phyloP scores from a whole-genome alignment of 441 rosid species.

The Macaranga tanarius region DNA sequence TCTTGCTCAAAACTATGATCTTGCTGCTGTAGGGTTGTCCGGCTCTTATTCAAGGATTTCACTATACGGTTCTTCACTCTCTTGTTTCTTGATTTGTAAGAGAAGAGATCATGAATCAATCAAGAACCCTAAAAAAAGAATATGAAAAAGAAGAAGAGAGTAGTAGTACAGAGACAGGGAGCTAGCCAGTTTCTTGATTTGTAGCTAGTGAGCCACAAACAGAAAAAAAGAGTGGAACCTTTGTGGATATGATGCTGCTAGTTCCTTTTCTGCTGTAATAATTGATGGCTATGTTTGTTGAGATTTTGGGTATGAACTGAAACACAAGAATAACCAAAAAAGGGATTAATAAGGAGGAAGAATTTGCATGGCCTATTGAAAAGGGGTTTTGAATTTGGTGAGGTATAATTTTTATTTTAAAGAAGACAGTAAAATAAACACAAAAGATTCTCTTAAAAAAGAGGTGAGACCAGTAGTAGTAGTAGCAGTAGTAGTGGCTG shows the following conservation, averaged over 20 bases:
- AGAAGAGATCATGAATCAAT: neutral
- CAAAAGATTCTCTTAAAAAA: neutral
- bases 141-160: neutral
- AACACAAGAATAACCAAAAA: neutral
- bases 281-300: neutral
- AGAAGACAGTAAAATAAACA: neutral
- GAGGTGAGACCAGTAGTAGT: no score
- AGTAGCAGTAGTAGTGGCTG: neutral
- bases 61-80: neutral
- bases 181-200: neutral
- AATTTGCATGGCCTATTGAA: slow-evolving; percentile 31
- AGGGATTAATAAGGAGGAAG: slow-evolving; percentile 15
- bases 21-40: slow-evolving; percentile 8
- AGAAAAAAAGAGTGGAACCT: no score
- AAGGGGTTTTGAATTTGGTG: slow-evolving; percentile 1
- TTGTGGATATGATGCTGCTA: neutral
- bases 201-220: neutral
- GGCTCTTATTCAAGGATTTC: neutral
- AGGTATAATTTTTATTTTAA: no score
- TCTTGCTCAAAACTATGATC: neutral
- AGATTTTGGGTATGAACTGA: neutral
- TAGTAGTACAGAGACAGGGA: no score
- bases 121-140: slow-evolving; percentile 18
- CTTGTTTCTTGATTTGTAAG: slow-evolving; percentile 1
- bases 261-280: neutral